Percentiles rank a stretch among this genome's conserved stretches.
phyloP scores from a whole-genome alignment of 78 protist species.

The Pigoraptor vietnamica region DNA sequence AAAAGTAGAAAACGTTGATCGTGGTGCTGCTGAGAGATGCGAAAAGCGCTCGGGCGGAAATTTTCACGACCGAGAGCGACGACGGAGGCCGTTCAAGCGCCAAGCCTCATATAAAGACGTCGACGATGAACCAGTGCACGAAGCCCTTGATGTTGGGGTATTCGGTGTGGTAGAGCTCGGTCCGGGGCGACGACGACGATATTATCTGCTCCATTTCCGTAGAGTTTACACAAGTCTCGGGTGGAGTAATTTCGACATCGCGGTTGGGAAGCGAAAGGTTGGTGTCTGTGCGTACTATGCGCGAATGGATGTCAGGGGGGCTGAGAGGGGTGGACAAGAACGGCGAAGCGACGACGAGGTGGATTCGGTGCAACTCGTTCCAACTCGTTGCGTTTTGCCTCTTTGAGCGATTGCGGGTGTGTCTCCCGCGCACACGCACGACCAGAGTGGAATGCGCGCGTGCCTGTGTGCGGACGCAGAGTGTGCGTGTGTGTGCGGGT shows the following conservation, averaged over 20 bases:
- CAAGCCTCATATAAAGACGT: not conserved
- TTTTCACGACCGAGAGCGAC: not conserved
- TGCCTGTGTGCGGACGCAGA: not conserved
- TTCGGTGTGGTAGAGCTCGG: not conserved
- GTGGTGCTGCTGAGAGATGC: not conserved
- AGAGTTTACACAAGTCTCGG: not conserved
- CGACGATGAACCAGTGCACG: not conserved
- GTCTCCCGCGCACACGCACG: too few species aligned
- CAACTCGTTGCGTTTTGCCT: too few species aligned
- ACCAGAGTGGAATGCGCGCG: too few species aligned
- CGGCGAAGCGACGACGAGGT: too few species aligned
- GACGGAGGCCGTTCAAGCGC: not conserved
- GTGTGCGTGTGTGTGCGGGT: not conserved
- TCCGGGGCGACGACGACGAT: not conserved
- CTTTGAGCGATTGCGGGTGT: too few species aligned
- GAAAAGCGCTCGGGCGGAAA: not conserved
- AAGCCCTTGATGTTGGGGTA: not conserved
- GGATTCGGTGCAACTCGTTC: too few species aligned
- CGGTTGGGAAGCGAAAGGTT: not conserved
- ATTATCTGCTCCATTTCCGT: not conserved
- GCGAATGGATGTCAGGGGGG: too few species aligned
- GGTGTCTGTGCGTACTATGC: not conserved
- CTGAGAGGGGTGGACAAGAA: too few species aligned
- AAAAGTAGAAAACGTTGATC: not conserved
- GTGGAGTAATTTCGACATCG: not conserved